Base-by-base conservation (phyloP, 495 filamentous ascomycete species). In the Clavariopsis aquatica region DNA sequence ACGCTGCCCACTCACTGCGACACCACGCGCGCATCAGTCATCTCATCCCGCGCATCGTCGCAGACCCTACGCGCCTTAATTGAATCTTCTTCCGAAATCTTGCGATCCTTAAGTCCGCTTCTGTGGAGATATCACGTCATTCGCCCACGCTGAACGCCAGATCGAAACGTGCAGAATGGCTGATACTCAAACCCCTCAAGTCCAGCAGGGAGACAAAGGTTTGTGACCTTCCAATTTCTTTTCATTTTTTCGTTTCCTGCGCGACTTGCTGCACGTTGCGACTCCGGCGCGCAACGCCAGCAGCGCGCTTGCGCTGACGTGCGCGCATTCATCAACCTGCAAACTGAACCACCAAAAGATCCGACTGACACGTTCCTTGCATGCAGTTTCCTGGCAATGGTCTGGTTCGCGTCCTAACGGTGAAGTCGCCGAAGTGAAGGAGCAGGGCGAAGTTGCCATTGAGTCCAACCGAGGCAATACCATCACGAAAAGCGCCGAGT, bases 391-490 rank as follows among this genome's bases (percentile, higher is more conserved):
- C 20, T 85, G 83, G 84, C 76, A 78, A 62, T 87, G 82, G 82
- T 76, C 76, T 55, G 77, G 77, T 17, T 77, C 79, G 22, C 69
- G 78, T 23, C 84, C 84, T 1, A 76, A 73, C 31, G 85, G 85
- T 51, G 80, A 78, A 38, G 84, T 83, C 29, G 79, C 79, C 67
- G 85, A 88, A 71, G 81, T 83, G 43, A 81, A 82, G 60, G 75
- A 80, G 27, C 74, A 84, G 27, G 85, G 83, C 74, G 77, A 83
- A 54, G 70, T 87, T 20, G 77, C 81, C 34, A 82, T 89, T 60
- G 71, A 80, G 66, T 83, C 84, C 24, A 80, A 86, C 70, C 75
- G 75, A 26, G 85, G 85, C 66, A 89, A 88, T 67, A 83, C 79
- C 17, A 80, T 88, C 70, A 81, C 80, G 73, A 84, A 82, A 73